These are phyloP conservation scores for Tubosaeta sp. DNA, from an alignment of 768 basidiomycete species.

Conservation along the genomic window DNA sequence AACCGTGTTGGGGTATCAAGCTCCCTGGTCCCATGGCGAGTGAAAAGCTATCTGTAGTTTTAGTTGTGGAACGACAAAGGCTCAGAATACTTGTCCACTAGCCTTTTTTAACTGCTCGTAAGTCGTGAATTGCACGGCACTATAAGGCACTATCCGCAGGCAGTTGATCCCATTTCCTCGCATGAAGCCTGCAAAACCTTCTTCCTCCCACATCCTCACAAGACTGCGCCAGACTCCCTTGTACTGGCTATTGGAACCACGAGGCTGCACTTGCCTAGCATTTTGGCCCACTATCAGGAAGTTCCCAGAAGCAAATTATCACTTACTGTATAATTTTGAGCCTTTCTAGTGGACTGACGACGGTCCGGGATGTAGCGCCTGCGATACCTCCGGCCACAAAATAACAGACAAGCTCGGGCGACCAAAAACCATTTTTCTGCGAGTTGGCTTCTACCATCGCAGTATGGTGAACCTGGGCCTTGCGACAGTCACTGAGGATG, in stretches of 20 bases:
- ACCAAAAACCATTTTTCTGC: constrained; percentile 28
- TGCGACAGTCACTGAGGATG: constrained; percentile 1
- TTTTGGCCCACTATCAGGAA: constrained; percentile 4
- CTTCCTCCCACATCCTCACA: constrained; percentile 84
- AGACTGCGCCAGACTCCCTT: constrained; percentile 82
- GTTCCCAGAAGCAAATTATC: background rate
- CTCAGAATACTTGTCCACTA: constrained; percentile 8
- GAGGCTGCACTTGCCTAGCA: constrained; percentile 84
- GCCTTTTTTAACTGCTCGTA: constrained; percentile 92
- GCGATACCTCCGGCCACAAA: constrained; percentile 54
- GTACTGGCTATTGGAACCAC: constrained; percentile 59
- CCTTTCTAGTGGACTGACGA: constrained; percentile 88
- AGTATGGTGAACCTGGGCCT: constrained; percentile 2
- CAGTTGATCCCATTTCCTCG: constrained; percentile 91
- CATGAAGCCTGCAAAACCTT: constrained; percentile 92
- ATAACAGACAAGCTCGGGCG: constrained; percentile 37
- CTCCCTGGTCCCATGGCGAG: constrained; percentile 59
- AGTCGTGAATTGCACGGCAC: constrained; percentile 80
- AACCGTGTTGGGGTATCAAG: constrained; percentile 89
- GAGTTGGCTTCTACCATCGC: constrained; percentile 22
- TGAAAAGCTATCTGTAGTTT: constrained; percentile 55
- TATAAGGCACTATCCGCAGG: constrained; percentile 90
- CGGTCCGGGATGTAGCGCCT: constrained; percentile 75
- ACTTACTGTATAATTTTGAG: constrained; percentile 96
- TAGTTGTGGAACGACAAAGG: constrained; percentile 21